A percentile compares a stretch with the other conserved stretches of the same genome.
These are phyloP conservation scores for Eucalyptus pauciflora DNA, from an alignment of 345 rosid genomes.

Conservation along the genomic window DNA sequence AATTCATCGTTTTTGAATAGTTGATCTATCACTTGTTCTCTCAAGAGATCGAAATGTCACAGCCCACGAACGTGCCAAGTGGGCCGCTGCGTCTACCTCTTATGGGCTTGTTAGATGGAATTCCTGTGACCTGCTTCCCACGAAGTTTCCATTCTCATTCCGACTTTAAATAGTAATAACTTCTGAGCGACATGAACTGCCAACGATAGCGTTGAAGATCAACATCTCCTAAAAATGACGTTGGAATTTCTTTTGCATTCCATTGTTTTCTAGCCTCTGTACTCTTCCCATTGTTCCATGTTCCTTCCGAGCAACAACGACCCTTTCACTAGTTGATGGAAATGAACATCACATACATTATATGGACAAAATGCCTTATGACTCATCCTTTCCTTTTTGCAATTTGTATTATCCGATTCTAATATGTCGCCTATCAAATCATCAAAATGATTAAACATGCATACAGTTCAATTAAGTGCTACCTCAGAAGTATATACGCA, in stretches of 20 bases:
- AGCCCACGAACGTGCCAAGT: background rate
- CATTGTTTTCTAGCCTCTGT: background rate
- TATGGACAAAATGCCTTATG: background rate
- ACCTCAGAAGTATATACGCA: background rate
- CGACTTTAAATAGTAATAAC: background rate
- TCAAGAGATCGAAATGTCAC: background rate
- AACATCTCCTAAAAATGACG: background rate
- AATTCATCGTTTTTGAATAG: background rate
- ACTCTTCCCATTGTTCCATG: background rate
- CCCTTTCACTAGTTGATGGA: background rate
- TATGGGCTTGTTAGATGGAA: background rate
- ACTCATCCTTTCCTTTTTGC: background rate
- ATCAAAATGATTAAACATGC: background rate
- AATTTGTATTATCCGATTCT: background rate
- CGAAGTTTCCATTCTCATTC: background rate
- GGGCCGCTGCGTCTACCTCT: background rate
- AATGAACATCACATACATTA: background rate
- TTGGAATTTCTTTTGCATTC: background rate
- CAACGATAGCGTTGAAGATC: background rate
- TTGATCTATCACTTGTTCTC: background rate
- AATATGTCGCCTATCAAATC: background rate
- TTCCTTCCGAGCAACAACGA: background rate
- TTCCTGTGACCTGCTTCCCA: background rate
- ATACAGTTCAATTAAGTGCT: background rate
- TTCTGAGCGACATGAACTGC: background rate